phyloP scores from a whole-genome alignment of 768 basidiomycete species.

The Clitopilus hobsonii region DNA sequence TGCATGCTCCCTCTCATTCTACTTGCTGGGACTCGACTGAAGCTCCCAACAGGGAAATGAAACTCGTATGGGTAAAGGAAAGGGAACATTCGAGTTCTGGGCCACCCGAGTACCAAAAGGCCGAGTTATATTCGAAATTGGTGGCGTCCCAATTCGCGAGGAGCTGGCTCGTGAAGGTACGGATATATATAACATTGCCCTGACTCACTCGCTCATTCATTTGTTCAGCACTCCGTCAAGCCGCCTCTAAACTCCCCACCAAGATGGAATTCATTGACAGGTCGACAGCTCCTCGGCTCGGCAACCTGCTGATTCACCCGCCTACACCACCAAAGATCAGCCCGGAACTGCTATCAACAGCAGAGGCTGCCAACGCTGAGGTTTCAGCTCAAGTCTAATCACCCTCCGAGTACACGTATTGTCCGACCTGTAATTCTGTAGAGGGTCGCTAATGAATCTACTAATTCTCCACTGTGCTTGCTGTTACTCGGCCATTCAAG shows the following conservation, averaged over 20 bases:
- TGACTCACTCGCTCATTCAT: too few relatives aligned
- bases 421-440: background rate
- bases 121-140: conserved; percentile 91
- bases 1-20: background rate
- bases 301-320: conserved; percentile 55
- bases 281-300: conserved; percentile 66
- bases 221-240: conserved; percentile 83
- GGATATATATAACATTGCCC: too few relatives aligned
- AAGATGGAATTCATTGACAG: conserved; percentile 82
- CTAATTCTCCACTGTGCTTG: background rate
- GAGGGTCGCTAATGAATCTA: background rate
- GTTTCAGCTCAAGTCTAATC: background rate
- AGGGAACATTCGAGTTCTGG: conserved; percentile 97
- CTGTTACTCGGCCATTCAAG: too few relatives aligned
- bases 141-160: conserved; percentile 83
- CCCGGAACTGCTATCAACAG: background rate
- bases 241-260: conserved; percentile 83
- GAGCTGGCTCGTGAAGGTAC: conserved; percentile 90
- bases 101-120: conserved; percentile 86
- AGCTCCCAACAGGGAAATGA: conserved; percentile 78
- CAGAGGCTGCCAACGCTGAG: background rate
- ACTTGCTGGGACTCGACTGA: background rate
- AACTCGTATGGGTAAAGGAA: conserved; percentile 99
- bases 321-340: conserved; percentile 23
- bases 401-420: background rate